A percentile compares a stretch with the other conserved stretches of the same genome.
These are phyloP conservation scores for Colletotrichum falcatum DNA, from an alignment of 2,329 filamentous ascomycete genomes.

Conservation along the genomic window DNA sequence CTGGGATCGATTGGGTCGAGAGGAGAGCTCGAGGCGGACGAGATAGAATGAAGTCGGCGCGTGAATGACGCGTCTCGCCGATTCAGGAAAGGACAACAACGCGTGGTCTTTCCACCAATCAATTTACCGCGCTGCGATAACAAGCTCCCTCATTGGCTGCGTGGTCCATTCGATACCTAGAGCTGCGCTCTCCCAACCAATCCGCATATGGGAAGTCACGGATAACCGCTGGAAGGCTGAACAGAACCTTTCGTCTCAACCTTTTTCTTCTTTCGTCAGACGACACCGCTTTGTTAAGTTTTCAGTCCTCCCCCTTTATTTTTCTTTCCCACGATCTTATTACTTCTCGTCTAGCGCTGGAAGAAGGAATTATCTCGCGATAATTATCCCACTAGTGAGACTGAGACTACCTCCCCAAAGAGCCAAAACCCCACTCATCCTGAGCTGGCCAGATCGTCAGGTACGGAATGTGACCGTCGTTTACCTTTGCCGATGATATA, in stretches of 20 bases:
- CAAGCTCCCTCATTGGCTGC: conserved; percentile 17
- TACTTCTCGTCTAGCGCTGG: not conserved
- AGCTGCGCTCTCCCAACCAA: conserved; percentile 28
- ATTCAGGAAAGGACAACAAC: conserved; percentile 37
- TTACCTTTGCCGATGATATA: conserved; percentile 36
- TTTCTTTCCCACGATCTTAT: not conserved
- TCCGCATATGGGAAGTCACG: conserved; percentile 21
- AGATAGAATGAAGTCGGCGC: conserved; percentile 38
- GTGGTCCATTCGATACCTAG: conserved; percentile 18
- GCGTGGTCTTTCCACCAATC: conserved; percentile 29
- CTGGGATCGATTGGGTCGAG: conserved; percentile 30
- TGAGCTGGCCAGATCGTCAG: conserved; percentile 39
- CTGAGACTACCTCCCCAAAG: conserved; percentile 31
- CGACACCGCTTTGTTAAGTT: conserved; percentile 8
- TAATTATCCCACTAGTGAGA: conserved; percentile 32
- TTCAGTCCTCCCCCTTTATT: not conserved
- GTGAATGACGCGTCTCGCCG: conserved; percentile 27
- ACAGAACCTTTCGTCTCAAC: conserved; percentile 4
- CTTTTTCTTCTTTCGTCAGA: conserved; percentile 11
- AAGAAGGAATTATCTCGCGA: conserved; percentile 34
- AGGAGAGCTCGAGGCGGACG: conserved; percentile 15
- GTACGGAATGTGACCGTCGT: conserved; percentile 39
- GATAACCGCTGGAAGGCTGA: conserved; percentile 31
- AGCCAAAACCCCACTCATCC: conserved; percentile 1
- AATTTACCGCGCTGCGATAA: not conserved